Percentiles rank a stretch among this genome's conserved stretches.
Conservation (phyloP, 2,329 filamentous ascomycete species). For the Neonectria hederae region DNA sequence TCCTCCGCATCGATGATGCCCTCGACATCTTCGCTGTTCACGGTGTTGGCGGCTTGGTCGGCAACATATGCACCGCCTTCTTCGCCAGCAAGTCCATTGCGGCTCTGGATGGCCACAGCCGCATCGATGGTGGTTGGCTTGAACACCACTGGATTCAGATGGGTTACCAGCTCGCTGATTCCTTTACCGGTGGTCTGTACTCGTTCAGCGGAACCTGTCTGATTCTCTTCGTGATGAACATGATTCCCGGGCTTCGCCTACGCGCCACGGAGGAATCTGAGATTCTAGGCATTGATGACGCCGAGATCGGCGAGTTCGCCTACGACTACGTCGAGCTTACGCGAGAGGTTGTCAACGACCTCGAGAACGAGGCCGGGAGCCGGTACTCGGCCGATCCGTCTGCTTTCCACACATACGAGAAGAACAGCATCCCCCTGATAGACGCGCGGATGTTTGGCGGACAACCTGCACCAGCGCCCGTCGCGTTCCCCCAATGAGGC, state of each 20-base stretch:
- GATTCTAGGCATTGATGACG: slow-evolving; percentile 85
- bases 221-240: slow-evolving; percentile 83
- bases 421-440: slow-evolving; percentile 60
- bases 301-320: slow-evolving; percentile 93
- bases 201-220: slow-evolving; percentile 81
- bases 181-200: slow-evolving; percentile 77
- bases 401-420: slow-evolving; percentile 56
- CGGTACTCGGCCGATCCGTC: slow-evolving; percentile 54
- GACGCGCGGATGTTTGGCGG: slow-evolving; percentile 54
- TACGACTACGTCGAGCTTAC: slow-evolving; percentile 92
- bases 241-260: slow-evolving; percentile 79
- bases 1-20: slow-evolving; percentile 82
- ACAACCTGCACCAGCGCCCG: slow-evolving; percentile 36
- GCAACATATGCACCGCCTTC: slow-evolving; percentile 81
- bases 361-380: slow-evolving; percentile 55
- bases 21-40: slow-evolving; percentile 91
- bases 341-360: slow-evolving; percentile 62
- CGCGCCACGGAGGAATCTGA: slow-evolving; percentile 82
- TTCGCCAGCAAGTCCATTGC: slow-evolving; percentile 89
- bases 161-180: slow-evolving; percentile 85
- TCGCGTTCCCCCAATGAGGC: slow-evolving; percentile 37
- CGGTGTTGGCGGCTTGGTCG: slow-evolving; percentile 79
- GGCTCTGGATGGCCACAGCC: slow-evolving; percentile 75
- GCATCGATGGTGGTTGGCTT: slow-evolving; percentile 81
- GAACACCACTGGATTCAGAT: slow-evolving; percentile 87